Base-by-base conservation (phyloP, 441 rosid species). In the Raphanus hybrid region DNA sequence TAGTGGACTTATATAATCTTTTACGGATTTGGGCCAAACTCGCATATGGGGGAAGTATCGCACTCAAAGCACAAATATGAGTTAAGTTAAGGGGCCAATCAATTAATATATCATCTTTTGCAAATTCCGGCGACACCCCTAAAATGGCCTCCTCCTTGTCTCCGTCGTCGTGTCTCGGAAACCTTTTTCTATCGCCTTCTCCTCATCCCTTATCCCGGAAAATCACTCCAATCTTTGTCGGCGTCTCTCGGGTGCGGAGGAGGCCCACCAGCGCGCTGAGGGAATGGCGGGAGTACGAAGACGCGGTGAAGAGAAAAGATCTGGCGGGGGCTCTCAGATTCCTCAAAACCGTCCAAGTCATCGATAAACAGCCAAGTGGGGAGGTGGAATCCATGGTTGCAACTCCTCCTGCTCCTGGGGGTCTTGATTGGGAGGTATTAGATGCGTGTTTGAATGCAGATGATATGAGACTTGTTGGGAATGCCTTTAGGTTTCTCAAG, bases 361-460 rank as follows among this genome's bases (percentile, higher is more conserved):
- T 58, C 20, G 75, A 68, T 12, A 65, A 73, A 7, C 63, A 60
- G 72, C 74, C 20, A 18, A 18, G 20, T 18, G 18, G 1, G 0
- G 18, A 18, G 18, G 18, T 18, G 18, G 18, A 18, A 18, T 18
- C 18, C 18, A 18, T 18, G 18, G 18, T 18, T 18, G 20, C 20
- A 18, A 18, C 32, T 29, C 32, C 32, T 29, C 32, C 32, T 27
- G 3, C 32, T 29, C 32, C 32, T 29, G 4, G 2, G 32, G 32
- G 32, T 29, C 32, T 79, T 48, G 83, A 92, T 69, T 94, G 97
- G 99, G 89, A 89, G 81, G 92, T 94, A 6, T 50, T 94, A 79
- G 98, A 92, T 75, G 82, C 98, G 39, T 94, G 97, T 69, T 82
- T 92, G 86, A 92, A 90, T 77, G 97, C 98, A 6, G 97, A 92